Percentiles rank a stretch among this genome's conserved stretches.
Evolutionary conservation across 2,329 filamentous ascomycete genomes (phyloP).

Genomic region (Sarocladium kiliense): DNA sequence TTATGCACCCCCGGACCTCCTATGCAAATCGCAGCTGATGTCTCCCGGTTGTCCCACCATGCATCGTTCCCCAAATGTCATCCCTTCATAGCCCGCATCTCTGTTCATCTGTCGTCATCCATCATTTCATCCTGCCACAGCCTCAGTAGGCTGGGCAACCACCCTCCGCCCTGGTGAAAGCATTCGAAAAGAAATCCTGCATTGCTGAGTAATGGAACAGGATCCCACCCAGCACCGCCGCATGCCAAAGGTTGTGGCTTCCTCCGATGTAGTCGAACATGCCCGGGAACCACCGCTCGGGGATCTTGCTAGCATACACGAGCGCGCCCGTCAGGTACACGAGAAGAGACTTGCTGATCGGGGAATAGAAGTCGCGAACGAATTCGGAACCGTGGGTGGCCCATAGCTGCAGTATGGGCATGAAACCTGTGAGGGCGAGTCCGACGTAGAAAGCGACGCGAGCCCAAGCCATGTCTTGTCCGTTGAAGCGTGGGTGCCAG

Average conservation of each 20-base stretch:
- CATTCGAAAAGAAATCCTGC: slow-evolving; percentile 85
- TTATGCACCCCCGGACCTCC: background rate
- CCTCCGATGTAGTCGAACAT: slow-evolving; percentile 93
- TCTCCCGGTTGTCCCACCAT: too few relatives aligned
- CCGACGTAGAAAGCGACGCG: slow-evolving; percentile 89
- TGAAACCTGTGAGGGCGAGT: slow-evolving; percentile 80
- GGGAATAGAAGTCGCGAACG: slow-evolving; percentile 87
- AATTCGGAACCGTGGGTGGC: slow-evolving; percentile 72
- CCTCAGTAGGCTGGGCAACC: slow-evolving; percentile 50
- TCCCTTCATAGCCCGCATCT: background rate
- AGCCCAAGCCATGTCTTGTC: slow-evolving; percentile 84
- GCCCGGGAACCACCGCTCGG: slow-evolving; percentile 88
- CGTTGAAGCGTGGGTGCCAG: slow-evolving; percentile 95
- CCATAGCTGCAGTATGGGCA: slow-evolving; percentile 80
- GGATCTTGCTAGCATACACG: slow-evolving; percentile 87
- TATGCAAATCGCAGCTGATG: too few relatives aligned
- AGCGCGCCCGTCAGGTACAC: slow-evolving; percentile 84
- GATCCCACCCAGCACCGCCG: slow-evolving; percentile 90
- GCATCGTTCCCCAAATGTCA: background rate
- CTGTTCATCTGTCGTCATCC: background rate
- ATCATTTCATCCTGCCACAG: background rate
- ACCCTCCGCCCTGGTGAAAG: slow-evolving; percentile 62
- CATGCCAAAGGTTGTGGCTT: slow-evolving; percentile 96
- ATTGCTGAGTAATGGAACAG: slow-evolving; percentile 96
- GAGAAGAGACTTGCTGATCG: slow-evolving; percentile 73